phyloP scores from a whole-genome alignment of 352 stramenopile species.

The Globisporangium paddicum region DNA sequence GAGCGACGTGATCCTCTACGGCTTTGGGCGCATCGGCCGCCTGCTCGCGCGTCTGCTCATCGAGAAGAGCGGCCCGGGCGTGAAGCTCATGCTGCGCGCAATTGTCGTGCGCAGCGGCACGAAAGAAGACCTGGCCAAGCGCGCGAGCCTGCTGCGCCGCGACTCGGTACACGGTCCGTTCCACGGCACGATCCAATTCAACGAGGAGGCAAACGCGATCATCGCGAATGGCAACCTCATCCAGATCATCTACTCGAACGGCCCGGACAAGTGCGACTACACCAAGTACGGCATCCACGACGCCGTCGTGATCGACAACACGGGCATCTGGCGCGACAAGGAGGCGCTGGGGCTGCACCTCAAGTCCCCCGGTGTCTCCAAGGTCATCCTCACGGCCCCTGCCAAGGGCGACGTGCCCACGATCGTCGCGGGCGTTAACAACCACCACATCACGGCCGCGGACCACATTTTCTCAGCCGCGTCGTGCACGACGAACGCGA shows the following conservation, averaged over 20 bases:
- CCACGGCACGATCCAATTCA: conserved; percentile 77
- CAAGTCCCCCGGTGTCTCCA: conserved; percentile 68
- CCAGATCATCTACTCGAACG: conserved; percentile 83
- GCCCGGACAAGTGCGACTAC: conserved; percentile 86
- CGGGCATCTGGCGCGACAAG: conserved; percentile 74
- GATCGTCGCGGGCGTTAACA: conserved; percentile 80
- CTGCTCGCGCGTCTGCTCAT: conserved; percentile 76
- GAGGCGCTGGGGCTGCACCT: conserved; percentile 64
- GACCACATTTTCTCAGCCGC: conserved; percentile 74
- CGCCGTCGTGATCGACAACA: conserved; percentile 89
- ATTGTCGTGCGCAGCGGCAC: conserved; percentile 86
- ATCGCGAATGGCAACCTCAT: conserved; percentile 87
- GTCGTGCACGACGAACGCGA: conserved; percentile 85
- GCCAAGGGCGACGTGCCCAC: conserved; percentile 72
- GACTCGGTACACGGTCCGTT: conserved; percentile 87
- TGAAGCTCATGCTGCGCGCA: conserved; percentile 85
- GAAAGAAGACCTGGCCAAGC: conserved; percentile 81
- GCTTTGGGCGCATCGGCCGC: conserved; percentile 85
- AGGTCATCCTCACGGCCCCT: conserved; percentile 78
- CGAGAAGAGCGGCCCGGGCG: conserved; percentile 78
- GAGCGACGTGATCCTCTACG: conserved; percentile 82
- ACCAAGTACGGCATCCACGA: conserved; percentile 83
- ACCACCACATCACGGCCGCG: conserved; percentile 47
- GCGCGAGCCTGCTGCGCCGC: conserved; percentile 73
- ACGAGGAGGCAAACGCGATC: conserved; percentile 83